Base-by-base conservation (phyloP, 2,329 filamentous ascomycete species). In the Pseudogymnoascus pannorum region DNA sequence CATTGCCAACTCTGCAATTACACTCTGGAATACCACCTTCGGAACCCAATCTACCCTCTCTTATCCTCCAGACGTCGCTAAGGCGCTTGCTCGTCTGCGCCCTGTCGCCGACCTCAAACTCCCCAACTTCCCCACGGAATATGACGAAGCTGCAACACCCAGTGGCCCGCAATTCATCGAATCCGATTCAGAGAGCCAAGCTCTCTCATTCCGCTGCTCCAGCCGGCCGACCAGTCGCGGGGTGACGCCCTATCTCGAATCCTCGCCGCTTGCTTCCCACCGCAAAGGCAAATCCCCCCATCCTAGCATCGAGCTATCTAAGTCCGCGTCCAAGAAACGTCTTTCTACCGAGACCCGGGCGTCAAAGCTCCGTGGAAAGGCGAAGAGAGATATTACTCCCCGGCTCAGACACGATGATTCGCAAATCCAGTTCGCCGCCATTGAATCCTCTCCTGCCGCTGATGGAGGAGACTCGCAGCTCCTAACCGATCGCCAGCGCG, bases 361-460 rank as follows among this genome's bases (percentile, higher is more conserved):
- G 5, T 71, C 73, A 0, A 70, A 66, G 5, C 69, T 72, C 11
- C 68, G 72, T 18, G 75, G 73, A 42, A 66, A 73, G 3, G 69
- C 71, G 3, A 68, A 72, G 31, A 66, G 72, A 11, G 66, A 63
- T 64, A 71, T 62, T 12, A 83, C 80, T 54, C 77, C 81, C 16
- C 83, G 82, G 63, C 77, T 87, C 26, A 84, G 88, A 33, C 91
- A 96, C 67, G 84, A 96, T 64, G 83, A 95, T 72, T 95, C 91
- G 0, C 91, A 95, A 69, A 81, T 95, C 24, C 81, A 89, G 44
- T 94, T 94, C 68, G 84, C 87, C 2, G 76, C 84, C 0, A 87
- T 93, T 54, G 81, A 83, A 29, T 84, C 85, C 11, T 84, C 86
- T 0, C 77, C 79, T 0, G 75, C 75, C 1, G 72, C 80, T 2